Evolutionary conservation across 495 filamentous ascomycete genomes (phyloP).

Genomic region (Tuber indicum): DNA sequence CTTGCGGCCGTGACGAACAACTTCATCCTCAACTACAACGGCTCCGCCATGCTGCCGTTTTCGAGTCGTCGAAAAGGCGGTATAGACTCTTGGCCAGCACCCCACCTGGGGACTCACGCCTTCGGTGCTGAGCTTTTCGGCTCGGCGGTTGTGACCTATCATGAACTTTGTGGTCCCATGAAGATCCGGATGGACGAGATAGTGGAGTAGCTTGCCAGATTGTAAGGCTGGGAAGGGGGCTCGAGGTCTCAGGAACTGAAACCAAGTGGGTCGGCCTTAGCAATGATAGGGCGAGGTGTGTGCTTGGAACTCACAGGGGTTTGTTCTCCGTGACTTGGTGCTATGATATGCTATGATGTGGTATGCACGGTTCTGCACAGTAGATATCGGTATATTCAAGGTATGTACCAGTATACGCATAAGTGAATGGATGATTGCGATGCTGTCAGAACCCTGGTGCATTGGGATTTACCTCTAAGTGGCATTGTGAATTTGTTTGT

Average conservation of each 20-base stretch:
- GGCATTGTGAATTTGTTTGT: neutral
- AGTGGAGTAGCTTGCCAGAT: slow-evolving; percentile 10
- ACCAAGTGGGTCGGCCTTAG: neutral
- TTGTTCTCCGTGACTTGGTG: neutral
- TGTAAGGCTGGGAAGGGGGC: slow-evolving; percentile 5
- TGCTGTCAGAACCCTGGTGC: neutral
- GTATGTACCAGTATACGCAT: neutral
- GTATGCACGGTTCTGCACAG: neutral
- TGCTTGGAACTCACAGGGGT: slow-evolving; percentile 12
- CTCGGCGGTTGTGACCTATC: neutral
- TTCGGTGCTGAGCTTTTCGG: neutral
- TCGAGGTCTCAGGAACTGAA: neutral
- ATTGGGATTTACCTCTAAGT: neutral
- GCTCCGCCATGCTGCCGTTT: slow-evolving; percentile 43
- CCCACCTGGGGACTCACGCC: neutral
- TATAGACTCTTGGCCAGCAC: slow-evolving; percentile 15
- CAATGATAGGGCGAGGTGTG: slow-evolving; percentile 8
- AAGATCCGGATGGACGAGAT: slow-evolving; percentile 9
- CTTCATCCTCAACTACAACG: slow-evolving; percentile 49
- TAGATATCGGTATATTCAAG: neutral
- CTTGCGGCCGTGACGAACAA: slow-evolving; percentile 42
- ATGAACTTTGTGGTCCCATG: slow-evolving; percentile 20
- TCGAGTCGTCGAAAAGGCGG: neutral
- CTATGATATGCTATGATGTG: neutral
- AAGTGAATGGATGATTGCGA: neutral